Conservation (phyloP, 2,329 filamentous ascomycete genomes). For the Sporothrix schenckii region DNA sequence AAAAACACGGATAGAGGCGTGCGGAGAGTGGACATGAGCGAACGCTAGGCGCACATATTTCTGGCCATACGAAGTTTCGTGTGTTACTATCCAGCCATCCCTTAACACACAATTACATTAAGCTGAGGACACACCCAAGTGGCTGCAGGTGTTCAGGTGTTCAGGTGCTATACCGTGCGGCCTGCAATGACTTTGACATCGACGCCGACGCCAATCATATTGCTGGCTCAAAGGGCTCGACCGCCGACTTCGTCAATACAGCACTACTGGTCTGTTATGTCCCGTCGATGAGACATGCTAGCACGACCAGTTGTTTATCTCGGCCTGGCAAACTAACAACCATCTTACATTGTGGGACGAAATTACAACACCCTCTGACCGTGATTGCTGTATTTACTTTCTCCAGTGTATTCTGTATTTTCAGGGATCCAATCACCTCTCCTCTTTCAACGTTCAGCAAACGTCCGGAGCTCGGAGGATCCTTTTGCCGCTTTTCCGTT, state of each 20-base stretch:
- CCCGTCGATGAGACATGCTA: no score
- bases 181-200: not conserved
- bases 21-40: not conserved
- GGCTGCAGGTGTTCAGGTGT: not conserved
- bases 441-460: not conserved
- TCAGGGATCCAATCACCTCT: not conserved
- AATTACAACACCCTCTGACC: no score
- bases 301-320: no score
- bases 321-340: no score
- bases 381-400: not conserved
- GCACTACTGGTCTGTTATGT: no score
- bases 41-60: no score
- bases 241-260: no score
- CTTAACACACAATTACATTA: no score
- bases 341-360: no score
- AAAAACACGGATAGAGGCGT: not conserved
- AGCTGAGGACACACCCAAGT: not conserved
- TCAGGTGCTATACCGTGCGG: not conserved
- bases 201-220: not conserved
- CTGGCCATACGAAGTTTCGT: no score
- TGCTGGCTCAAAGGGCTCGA: no score
- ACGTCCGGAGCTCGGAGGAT: constrained; percentile 1
- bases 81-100: no score
- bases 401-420: not conserved
- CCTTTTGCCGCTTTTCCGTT: constrained; percentile 27